These are phyloP conservation scores for Anthracocystis setariae DNA, from an alignment of 1,284 basidiomycete species.

Conservation along the genomic window DNA sequence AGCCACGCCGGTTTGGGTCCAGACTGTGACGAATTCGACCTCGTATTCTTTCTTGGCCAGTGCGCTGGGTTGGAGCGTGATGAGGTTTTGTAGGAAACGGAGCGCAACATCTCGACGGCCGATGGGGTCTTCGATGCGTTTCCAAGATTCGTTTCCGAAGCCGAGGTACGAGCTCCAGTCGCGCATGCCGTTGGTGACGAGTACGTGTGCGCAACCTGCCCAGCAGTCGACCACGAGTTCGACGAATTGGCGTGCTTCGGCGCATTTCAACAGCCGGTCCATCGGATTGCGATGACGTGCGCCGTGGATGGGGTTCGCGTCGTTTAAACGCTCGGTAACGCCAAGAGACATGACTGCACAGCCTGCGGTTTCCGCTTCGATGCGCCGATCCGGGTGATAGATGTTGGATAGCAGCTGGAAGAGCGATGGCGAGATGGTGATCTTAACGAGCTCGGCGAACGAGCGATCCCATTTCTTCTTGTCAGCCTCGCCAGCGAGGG, in stretches of 20 bases:
- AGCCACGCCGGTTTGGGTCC: constrained; percentile 55
- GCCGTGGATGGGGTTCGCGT: constrained; percentile 5
- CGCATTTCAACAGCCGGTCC: constrained; percentile 54
- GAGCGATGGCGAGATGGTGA: constrained; percentile 73
- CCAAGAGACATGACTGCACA: constrained; percentile 37
- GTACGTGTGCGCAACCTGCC: constrained; percentile 78
- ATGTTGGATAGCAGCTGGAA: constrained; percentile 75
- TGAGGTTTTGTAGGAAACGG: constrained; percentile 76
- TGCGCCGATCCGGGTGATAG: constrained; percentile 64
- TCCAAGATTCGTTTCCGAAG: constrained; percentile 74
- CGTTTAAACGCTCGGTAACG: constrained; percentile 28
- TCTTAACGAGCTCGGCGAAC: constrained; percentile 72
- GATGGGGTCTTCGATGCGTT: constrained; percentile 72
- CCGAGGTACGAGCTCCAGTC: constrained; percentile 77
- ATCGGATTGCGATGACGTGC: constrained; percentile 11
- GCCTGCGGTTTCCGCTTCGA: constrained; percentile 27
- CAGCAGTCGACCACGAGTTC: constrained; percentile 79
- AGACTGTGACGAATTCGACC: constrained; percentile 51
- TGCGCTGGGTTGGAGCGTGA: constrained; percentile 73
- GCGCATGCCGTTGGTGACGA: constrained; percentile 75
- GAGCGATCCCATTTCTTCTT: constrained; percentile 20
- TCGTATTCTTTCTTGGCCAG: constrained; percentile 27
- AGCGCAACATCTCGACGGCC: constrained; percentile 76
- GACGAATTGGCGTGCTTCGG: constrained; percentile 65
- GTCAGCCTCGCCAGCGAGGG: constrained; percentile 65